Evolutionary conservation across 108 stramenopile genomes (phyloP).

Genomic region (Bacterosira constricta): DNA sequence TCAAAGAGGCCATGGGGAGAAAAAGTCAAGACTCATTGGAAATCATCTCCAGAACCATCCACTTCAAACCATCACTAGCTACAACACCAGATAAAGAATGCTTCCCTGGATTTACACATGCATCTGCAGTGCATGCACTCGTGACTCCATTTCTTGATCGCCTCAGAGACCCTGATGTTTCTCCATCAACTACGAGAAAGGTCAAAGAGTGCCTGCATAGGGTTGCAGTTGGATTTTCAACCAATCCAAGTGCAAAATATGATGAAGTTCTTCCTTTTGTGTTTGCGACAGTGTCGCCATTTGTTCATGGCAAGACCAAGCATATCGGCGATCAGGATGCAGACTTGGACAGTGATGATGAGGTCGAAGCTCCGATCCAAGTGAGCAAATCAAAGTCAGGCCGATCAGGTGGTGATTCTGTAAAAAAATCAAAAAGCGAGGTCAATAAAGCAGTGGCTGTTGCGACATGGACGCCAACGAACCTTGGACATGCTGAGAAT

Average conservation of each 20-base stretch:
- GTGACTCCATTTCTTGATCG: conserved; percentile 78
- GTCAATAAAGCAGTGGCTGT: conserved; percentile 40
- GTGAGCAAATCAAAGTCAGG: conserved; percentile 48
- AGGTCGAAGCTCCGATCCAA: conserved; percentile 48
- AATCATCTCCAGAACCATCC: conserved; percentile 63
- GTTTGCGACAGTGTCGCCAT: conserved; percentile 78
- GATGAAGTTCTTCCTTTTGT: conserved; percentile 81
- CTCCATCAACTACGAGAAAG: conserved; percentile 57
- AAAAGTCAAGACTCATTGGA: conserved; percentile 85
- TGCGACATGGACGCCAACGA: conserved; percentile 78
- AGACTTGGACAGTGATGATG: conserved; percentile 57
- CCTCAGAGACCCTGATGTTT: conserved; percentile 60
- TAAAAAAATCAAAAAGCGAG: conserved; percentile 10
- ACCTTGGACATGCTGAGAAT: conserved; percentile 44
- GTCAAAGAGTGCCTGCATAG: conserved; percentile 85
- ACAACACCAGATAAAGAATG: conserved; percentile 31
- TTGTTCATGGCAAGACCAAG: conserved; percentile 43
- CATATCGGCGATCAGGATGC: conserved; percentile 18
- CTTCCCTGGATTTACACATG: conserved; percentile 45
- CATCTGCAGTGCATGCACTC: conserved; percentile 71
- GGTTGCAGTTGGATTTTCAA: conserved; percentile 87
- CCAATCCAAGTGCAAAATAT: conserved; percentile 82
- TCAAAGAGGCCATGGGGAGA: conserved; percentile 88
- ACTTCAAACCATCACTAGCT: conserved; percentile 67
- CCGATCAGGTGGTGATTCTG: not conserved